Conservation (phyloP, 163 green algal genomes). For the Chloroidium sp. region DNA sequence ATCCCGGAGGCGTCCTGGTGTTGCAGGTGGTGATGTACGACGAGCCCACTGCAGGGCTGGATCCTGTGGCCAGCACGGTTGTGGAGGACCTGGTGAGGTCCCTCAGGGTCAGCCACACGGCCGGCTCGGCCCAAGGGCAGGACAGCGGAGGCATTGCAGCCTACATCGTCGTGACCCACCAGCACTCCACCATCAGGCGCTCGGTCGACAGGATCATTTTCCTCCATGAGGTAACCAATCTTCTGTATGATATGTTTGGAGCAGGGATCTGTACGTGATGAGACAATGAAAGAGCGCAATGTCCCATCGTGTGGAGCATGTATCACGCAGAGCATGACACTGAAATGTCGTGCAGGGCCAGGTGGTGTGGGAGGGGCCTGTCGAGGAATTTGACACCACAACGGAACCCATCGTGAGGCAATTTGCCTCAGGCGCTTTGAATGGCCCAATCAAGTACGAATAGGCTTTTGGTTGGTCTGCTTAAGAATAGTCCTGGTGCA, state of each 20-base stretch:
- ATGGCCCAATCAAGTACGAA: constrained; percentile 86
- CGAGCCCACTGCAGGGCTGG: constrained; percentile 95
- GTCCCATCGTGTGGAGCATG: too few species aligned
- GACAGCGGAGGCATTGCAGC: constrained; percentile 46
- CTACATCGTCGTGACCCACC: constrained; percentile 98
- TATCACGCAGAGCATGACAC: too few species aligned
- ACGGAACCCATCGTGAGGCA: constrained; percentile 91
- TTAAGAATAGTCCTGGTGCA: too few species aligned
- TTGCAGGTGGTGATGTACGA: constrained; percentile 98
- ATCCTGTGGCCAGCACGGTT: constrained; percentile 94
- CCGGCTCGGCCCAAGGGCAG: not conserved
- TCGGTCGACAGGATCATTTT: constrained; percentile 96
- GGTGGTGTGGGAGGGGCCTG: constrained; percentile 91
- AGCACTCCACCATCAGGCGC: constrained; percentile 89
- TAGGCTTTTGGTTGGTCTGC: constrained; percentile 16
- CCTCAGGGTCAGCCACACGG: constrained; percentile 33
- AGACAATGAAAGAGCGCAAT: too few species aligned
- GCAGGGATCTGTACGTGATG: too few species aligned
- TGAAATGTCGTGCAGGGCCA: constrained; percentile 33
- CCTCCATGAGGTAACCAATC: constrained; percentile 60
- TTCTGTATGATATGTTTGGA: too few species aligned
- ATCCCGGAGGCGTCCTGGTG: too few species aligned
- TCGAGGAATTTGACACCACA: constrained; percentile 87
- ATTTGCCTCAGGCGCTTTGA: constrained; percentile 80
- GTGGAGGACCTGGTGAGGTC: constrained; percentile 96